These are phyloP conservation scores for Colletotrichum melonis DNA, from an alignment of 2,329 filamentous ascomycete genomes.

Conservation along the genomic window DNA sequence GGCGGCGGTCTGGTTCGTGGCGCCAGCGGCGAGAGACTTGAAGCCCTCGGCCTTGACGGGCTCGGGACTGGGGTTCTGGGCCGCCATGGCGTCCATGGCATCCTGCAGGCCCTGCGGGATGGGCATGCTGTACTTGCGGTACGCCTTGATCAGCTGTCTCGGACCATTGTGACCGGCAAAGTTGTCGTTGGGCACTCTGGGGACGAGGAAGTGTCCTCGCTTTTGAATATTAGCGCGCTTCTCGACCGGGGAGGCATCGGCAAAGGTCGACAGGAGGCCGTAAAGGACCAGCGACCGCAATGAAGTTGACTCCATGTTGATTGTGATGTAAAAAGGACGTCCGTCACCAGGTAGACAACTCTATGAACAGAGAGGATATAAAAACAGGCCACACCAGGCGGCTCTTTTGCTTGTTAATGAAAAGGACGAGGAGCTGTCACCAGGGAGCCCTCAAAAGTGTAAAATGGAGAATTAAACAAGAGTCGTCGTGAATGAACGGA, in stretches of 20 bases:
- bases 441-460: conserved; percentile 24
- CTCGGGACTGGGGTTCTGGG: conserved; percentile 11
- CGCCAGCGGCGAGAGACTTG: conserved; percentile 17
- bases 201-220: conserved; percentile 69
- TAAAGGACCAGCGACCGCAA: conserved; percentile 32
- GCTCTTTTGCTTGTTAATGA: conserved; percentile 10
- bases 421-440: conserved; percentile 31
- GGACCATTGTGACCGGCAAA: conserved; percentile 68
- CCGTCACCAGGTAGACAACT: conserved; percentile 25
- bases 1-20: conserved; percentile 27
- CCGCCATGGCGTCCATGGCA: conserved; percentile 42
- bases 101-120: conserved; percentile 56
- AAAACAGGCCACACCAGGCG: conserved; percentile 35
- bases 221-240: conserved; percentile 52
- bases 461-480: neutral
- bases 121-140: conserved; percentile 74
- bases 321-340: conserved; percentile 10
- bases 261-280: conserved; percentile 41
- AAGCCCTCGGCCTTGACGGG: conserved; percentile 39
- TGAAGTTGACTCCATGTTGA: conserved; percentile 28
- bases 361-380: neutral
- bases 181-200: conserved; percentile 65
- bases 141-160: conserved; percentile 71
- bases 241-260: conserved; percentile 34
- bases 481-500: conserved; percentile 12